Base-by-base conservation (phyloP, 805 yeast genomes). In the Candida insectalens region DNA sequence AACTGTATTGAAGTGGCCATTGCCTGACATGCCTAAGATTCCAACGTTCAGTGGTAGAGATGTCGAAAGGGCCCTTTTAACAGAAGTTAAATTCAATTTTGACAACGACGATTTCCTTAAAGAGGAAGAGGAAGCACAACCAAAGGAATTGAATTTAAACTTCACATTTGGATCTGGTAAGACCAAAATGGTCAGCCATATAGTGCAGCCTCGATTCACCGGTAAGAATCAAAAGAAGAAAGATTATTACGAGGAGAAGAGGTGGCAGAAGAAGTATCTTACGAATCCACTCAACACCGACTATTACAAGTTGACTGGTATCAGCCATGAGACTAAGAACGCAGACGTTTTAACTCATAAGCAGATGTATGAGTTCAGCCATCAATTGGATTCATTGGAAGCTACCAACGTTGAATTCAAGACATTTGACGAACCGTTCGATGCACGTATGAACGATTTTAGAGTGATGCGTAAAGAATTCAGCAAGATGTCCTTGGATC, bases 11-110 rank as follows among this genome's bases (percentile, higher is more conserved):
- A 62, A 69, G 5, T 87, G 95, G 95, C 89, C 88, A 3, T 59
- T 87, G 28, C 92, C 95, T 0, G 83, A 80, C 30, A 60, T 83
- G 40, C 69, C 84, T 3, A 50, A 63, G 2, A 72, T 85, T 4
- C 75, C 79, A 2, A 63, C 64, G 27, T 85, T 73, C 46, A 69
- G 69, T 3, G 67, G 88, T 1, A 61, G 63, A 41, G 96, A 87
- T 52, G 94, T 87, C 15, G 95, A 87, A 49, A 69, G 71, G 45
- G 78, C 92, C 0, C 55, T 83, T 36, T 56, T 82, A 32, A 77
- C 84, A 1, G 94, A 83, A 49, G 89, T 82, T 3, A 73, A 69
- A 34, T 80, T 72, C 50, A 77, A 70, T 38, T 71, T 73, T 26
- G 69, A 71, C 40, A 71, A 69, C 34, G 56, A 67, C 3, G 65